phyloP scores from a whole-genome alignment of 495 filamentous ascomycete species.

The Letharia lupina region DNA sequence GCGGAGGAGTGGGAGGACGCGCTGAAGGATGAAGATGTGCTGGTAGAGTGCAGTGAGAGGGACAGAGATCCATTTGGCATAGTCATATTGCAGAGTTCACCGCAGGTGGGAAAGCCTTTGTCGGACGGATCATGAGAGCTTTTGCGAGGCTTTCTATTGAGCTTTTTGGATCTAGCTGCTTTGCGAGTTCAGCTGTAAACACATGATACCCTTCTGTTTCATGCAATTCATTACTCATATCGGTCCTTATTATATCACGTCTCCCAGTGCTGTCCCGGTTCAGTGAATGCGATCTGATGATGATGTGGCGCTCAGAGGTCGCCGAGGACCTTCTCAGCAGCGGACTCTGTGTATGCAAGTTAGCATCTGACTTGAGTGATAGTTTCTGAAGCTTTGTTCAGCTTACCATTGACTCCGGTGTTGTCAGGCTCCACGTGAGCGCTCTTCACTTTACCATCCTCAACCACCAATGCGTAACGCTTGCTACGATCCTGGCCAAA shows the following conservation, averaged over 20 bases:
- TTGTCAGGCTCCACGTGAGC: slow-evolving; percentile 86
- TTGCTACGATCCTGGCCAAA: slow-evolving; percentile 82
- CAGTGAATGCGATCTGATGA: background rate
- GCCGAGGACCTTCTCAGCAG: slow-evolving; percentile 62
- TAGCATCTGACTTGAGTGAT: background rate
- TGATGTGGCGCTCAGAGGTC: slow-evolving; percentile 10
- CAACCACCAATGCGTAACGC: slow-evolving; percentile 75
- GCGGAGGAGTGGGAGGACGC: slow-evolving; percentile 37
- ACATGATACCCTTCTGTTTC: slow-evolving; percentile 2
- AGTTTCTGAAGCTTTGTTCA: background rate
- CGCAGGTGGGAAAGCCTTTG: slow-evolving; percentile 25
- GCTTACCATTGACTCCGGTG: slow-evolving; percentile 72
- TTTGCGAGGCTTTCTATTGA: background rate
- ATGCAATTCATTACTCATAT: slow-evolving; percentile 5
- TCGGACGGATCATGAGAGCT: slow-evolving; percentile 14
- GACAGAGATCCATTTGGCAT: slow-evolving; percentile 77
- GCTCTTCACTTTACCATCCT: slow-evolving; percentile 69
- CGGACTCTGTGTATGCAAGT: slow-evolving; percentile 42
- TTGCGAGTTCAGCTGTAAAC: background rate
- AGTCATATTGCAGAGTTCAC: slow-evolving; percentile 41
- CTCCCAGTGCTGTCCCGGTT: background rate
- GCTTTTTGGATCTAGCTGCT: background rate
- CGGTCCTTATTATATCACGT: background rate
- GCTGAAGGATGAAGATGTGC: slow-evolving; percentile 42
- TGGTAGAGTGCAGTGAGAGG: slow-evolving; percentile 64